Conservation (phyloP, 495 filamentous ascomycete genomes). For the Hypoxylon intermedium region DNA sequence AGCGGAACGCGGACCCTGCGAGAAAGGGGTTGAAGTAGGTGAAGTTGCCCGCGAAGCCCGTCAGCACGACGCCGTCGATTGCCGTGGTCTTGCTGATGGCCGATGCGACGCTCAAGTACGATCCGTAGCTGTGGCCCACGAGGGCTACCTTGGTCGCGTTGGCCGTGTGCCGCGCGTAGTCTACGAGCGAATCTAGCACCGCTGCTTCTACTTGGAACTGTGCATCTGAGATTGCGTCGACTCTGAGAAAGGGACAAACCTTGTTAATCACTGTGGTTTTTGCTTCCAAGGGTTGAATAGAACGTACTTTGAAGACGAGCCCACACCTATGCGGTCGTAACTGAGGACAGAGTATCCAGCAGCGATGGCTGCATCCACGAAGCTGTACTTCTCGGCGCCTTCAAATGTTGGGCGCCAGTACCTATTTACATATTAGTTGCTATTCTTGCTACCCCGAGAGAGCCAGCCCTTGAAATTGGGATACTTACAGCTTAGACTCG, state of each 20-base stretch:
- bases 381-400: slow-evolving; percentile 58
- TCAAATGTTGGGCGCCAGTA: slow-evolving; percentile 33
- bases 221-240: slow-evolving; percentile 30
- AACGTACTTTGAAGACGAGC: slow-evolving; percentile 57
- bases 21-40: slow-evolving; percentile 36
- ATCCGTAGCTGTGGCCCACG: slow-evolving; percentile 44
- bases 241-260: not conserved
- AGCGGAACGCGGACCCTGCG: slow-evolving; percentile 33
- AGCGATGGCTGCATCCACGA: slow-evolving; percentile 60
- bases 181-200: slow-evolving; percentile 36
- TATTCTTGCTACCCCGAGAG: not conserved
- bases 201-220: slow-evolving; percentile 42
- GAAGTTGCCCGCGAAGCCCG: slow-evolving; percentile 38
- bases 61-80: slow-evolving; percentile 36
- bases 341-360: slow-evolving; percentile 60
- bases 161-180: slow-evolving; percentile 27
- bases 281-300: too few species aligned
- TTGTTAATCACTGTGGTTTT: not conserved
- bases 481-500: slow-evolving; percentile 37
- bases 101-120: slow-evolving; percentile 36
- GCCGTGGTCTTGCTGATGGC: slow-evolving; percentile 23
- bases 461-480: not conserved
- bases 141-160: slow-evolving; percentile 38
- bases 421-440: slow-evolving; percentile 14
- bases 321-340: slow-evolving; percentile 66